Conservation (phyloP, 345 rosid genomes). For the Lenwebbia sp. region DNA sequence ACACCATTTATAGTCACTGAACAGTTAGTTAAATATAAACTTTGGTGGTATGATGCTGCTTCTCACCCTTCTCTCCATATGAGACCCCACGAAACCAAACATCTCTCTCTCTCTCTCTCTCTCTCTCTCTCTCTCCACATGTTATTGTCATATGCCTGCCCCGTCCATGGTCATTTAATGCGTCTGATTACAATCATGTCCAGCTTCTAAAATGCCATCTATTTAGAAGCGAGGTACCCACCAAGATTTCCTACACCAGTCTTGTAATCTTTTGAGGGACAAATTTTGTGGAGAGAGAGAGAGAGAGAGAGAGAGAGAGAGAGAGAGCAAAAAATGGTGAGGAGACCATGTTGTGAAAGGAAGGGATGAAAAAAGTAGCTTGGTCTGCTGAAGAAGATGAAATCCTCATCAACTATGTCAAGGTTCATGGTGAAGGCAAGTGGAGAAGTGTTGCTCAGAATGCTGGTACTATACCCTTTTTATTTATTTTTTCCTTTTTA, state of each 20-base stretch:
- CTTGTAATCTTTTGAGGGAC: background rate
- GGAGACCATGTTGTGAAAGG: background rate
- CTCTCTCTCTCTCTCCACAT: background rate
- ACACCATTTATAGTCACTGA: background rate
- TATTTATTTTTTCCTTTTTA: no score
- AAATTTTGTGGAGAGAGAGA: background rate
- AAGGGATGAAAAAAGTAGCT: background rate
- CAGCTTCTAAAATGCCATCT: background rate
- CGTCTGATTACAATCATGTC: background rate
- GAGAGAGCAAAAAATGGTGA: background rate
- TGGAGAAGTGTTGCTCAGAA: background rate
- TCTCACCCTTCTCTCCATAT: background rate
- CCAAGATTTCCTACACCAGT: background rate
- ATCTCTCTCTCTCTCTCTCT: background rate
- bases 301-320: background rate
- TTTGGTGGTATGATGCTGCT: background rate
- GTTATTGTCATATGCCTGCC: background rate
- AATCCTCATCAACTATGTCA: background rate
- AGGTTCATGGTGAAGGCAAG: background rate
- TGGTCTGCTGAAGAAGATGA: conserved; percentile 6
- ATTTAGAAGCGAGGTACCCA: background rate
- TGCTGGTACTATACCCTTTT: background rate
- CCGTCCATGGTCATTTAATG: background rate
- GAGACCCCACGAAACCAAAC: background rate
- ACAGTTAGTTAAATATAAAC: background rate